Conservation (phyloP, 2,329 filamentous ascomycete genomes). For the Arthroderma uncinatum region DNA sequence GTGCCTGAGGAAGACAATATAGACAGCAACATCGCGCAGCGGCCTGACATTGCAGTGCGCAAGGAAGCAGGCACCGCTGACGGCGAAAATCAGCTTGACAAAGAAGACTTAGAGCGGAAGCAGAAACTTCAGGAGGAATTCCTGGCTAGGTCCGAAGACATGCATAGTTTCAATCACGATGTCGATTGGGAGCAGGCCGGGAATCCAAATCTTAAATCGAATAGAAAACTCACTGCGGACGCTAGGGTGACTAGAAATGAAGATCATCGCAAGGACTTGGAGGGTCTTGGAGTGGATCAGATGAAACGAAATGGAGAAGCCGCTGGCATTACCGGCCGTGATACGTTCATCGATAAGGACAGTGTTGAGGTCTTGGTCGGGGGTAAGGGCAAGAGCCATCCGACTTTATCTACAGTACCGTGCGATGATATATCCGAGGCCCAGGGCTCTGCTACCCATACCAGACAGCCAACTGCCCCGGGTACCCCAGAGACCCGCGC, state of each 20-base stretch:
- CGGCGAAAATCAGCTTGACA: conserved; percentile 30
- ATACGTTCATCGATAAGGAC: conserved; percentile 56
- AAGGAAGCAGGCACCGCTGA: conserved; percentile 17
- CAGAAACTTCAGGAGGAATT: conserved; percentile 45
- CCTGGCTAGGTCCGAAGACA: conserved; percentile 44
- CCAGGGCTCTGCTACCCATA: neutral
- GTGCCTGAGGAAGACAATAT: conserved; percentile 6
- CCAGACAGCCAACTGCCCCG: neutral
- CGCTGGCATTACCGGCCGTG: conserved; percentile 53
- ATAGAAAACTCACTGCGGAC: conserved; percentile 47
- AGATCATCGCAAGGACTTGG: conserved; percentile 62
- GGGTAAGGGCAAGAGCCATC: neutral
- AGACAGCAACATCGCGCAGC: neutral
- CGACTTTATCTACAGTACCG: neutral
- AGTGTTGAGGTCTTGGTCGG: conserved; percentile 60
- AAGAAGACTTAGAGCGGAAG: conserved; percentile 33
- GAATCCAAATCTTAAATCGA: conserved; percentile 46
- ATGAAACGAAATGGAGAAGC: conserved; percentile 56
- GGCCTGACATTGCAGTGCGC: neutral
- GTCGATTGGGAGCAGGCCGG: conserved; percentile 51
- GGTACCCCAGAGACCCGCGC: neutral
- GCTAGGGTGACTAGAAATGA: conserved; percentile 49
- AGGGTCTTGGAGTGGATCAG: conserved; percentile 64
- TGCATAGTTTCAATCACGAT: conserved; percentile 66
- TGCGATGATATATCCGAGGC: neutral